These are phyloP conservation scores for Leucogyrophana mollusca DNA, from an alignment of 768 basidiomycete genomes.

Conservation along the genomic window DNA sequence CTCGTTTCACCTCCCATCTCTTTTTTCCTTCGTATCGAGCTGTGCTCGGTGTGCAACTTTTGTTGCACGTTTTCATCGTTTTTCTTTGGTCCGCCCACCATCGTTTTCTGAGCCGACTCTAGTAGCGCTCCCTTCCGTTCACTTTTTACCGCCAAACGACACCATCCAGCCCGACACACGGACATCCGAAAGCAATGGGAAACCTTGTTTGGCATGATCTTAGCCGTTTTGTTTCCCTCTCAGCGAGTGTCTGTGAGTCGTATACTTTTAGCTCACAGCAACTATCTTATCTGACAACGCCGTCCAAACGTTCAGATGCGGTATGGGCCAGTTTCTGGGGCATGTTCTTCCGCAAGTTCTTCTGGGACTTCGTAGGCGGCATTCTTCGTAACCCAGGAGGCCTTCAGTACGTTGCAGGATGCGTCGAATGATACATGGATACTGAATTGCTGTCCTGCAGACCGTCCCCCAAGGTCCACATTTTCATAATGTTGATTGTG, in stretches of 20 bases:
- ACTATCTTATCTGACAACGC: conserved; percentile 9
- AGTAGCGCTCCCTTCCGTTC: conserved; percentile 15
- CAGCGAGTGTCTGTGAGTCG: conserved; percentile 71
- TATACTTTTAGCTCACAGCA: conserved; percentile 3
- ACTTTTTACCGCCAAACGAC: conserved; percentile 1
- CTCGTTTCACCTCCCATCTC: not conserved
- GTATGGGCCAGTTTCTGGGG: conserved; percentile 84
- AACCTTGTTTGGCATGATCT: conserved; percentile 82
- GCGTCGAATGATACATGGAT: not conserved
- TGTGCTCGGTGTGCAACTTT: conserved; percentile 28
- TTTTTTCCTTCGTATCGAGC: conserved; percentile 23
- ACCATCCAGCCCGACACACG: not conserved
- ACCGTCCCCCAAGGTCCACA: conserved; percentile 53
- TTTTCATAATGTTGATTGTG: conserved; percentile 77
- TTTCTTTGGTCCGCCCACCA: conserved; percentile 19
- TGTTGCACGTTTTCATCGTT: conserved; percentile 22
- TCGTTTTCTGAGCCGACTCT: conserved; percentile 15
- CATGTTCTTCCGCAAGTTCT: conserved; percentile 87
- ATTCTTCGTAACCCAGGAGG: conserved; percentile 77
- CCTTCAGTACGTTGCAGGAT: conserved; percentile 55
- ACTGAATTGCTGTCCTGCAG: conserved; percentile 30
- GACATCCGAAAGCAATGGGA: conserved; percentile 52
- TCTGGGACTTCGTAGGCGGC: conserved; percentile 93
- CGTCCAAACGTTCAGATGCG: conserved; percentile 46
- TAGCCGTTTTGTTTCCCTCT: conserved; percentile 64